A percentile compares a stretch with the other conserved stretches of the same genome.
Evolutionary conservation across 2,329 filamentous ascomycete genomes (phyloP).

Genomic region (Penicillium sp.): DNA sequence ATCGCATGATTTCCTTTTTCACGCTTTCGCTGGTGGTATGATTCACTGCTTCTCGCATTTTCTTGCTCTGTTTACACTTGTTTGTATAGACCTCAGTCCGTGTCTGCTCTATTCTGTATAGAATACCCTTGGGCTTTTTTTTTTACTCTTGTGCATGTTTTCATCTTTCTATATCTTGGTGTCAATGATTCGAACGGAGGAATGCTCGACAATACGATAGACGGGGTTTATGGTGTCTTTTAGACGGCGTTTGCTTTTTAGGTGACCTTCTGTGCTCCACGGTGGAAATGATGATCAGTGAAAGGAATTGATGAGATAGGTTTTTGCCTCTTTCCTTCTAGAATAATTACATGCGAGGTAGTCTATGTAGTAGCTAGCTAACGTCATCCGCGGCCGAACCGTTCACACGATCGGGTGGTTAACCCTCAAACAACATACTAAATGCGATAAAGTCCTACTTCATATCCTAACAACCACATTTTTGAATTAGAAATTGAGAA

Average conservation of each 20-base stretch:
- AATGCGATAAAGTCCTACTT: too few species aligned
- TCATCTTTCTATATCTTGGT: neutral
- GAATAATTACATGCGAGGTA: neutral
- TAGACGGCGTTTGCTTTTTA: neutral
- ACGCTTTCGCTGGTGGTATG: neutral
- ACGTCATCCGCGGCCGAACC: too few species aligned
- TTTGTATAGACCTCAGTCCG: slow-evolving; percentile 4
- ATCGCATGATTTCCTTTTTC: neutral
- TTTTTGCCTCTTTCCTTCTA: neutral
- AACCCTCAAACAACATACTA: too few species aligned
- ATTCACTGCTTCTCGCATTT: neutral
- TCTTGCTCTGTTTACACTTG: neutral
- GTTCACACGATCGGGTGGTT: too few species aligned
- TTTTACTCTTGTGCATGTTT: neutral
- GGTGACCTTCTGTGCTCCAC: neutral
- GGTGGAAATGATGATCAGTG: neutral
- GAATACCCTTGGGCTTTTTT: neutral
- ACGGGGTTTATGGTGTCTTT: neutral
- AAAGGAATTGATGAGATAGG: neutral
- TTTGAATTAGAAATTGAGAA: too few species aligned
- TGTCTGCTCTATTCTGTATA: slow-evolving; percentile 3
- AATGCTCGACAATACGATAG: neutral
- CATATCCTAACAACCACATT: too few species aligned
- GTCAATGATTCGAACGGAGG: neutral
- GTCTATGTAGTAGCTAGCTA: neutral